phyloP scores from a whole-genome alignment of 2,329 filamentous ascomycete species.

The Penicillium sclerotiorum region DNA sequence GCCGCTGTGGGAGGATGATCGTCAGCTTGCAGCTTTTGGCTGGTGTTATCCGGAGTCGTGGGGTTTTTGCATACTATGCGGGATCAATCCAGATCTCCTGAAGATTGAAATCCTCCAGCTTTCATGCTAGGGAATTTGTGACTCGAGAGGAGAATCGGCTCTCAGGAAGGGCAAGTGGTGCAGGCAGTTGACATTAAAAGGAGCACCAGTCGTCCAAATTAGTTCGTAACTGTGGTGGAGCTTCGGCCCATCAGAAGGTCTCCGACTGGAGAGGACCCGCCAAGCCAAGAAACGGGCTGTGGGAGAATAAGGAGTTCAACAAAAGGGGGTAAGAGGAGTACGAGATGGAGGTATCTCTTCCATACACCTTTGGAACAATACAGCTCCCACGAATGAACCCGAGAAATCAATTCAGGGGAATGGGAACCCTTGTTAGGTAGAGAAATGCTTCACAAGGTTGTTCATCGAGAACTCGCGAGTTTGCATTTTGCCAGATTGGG shows the following conservation, averaged over 20 bases:
- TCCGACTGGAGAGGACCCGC: constrained; percentile 30
- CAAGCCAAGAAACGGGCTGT: constrained; percentile 24
- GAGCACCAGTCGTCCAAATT: constrained; percentile 25
- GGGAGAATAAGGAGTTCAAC: constrained; percentile 11
- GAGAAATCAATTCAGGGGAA: too few species aligned
- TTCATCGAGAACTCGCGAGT: background rate
- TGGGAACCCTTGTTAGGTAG: too few species aligned
- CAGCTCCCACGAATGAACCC: too few species aligned
- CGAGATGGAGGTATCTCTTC: background rate
- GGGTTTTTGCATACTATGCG: constrained; percentile 20
- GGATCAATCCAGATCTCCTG: constrained; percentile 22
- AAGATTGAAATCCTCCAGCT: constrained; percentile 7
- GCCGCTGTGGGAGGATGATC: constrained; percentile 16
- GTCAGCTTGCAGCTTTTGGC: constrained; percentile 23
- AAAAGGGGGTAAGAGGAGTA: background rate
- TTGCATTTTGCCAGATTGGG: background rate
- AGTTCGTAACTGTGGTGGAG: constrained; percentile 34
- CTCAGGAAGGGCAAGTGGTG: too few species aligned
- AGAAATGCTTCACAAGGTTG: too few species aligned
- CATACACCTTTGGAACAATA: too few species aligned
- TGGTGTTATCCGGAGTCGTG: too few species aligned
- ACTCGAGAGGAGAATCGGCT: background rate
- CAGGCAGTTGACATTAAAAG: constrained; percentile 29
- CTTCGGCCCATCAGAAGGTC: constrained; percentile 25
- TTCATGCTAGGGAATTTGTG: constrained; percentile 14